These are phyloP conservation scores for Spirogloea muscicola DNA, from an alignment of 139 green algal genomes.

Conservation along the genomic window DNA sequence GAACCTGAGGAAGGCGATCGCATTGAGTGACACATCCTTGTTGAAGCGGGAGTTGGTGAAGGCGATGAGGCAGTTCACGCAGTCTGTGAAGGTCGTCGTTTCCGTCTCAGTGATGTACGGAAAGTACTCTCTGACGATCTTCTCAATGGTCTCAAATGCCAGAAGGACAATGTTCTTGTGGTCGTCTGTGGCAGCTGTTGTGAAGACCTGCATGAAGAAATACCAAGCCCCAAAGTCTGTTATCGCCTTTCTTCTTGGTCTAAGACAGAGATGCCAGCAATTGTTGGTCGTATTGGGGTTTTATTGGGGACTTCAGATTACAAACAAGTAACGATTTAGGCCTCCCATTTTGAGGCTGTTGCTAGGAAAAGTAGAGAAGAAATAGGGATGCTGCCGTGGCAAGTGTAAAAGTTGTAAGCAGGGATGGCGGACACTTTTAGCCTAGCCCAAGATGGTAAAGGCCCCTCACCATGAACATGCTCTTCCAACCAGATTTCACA, in stretches of 20 bases:
- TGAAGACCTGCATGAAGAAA: constrained; percentile 71
- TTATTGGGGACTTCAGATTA: no score
- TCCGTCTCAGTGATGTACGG: constrained; percentile 96
- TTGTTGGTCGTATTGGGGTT: no score
- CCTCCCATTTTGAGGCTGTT: no score
- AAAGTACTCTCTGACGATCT: constrained; percentile 97
- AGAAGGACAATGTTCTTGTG: constrained; percentile 49
- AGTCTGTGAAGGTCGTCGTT: constrained; percentile 96
- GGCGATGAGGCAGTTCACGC: constrained; percentile 98
- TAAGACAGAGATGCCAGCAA: no score
- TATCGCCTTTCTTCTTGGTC: no score
- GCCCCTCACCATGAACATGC: constrained; percentile 90
- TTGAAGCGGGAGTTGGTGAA: constrained; percentile 97
- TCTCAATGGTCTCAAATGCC: constrained; percentile 81
- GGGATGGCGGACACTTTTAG: no score
- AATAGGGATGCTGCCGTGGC: no score
- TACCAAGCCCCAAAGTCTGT: neutral
- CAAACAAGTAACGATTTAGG: no score
- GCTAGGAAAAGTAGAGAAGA: no score
- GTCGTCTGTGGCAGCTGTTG: constrained; percentile 72
- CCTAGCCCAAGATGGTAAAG: no score
- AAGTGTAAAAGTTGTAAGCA: no score
- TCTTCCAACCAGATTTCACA: constrained; percentile 97
- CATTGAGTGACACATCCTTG: constrained; percentile 88
- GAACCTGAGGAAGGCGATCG: constrained; percentile 96